Percentiles rank a stretch among this genome's conserved stretches.
Evolutionary conservation across 306 rosid genomes (phyloP).

Genomic region (Cicer bijugum): DNA sequence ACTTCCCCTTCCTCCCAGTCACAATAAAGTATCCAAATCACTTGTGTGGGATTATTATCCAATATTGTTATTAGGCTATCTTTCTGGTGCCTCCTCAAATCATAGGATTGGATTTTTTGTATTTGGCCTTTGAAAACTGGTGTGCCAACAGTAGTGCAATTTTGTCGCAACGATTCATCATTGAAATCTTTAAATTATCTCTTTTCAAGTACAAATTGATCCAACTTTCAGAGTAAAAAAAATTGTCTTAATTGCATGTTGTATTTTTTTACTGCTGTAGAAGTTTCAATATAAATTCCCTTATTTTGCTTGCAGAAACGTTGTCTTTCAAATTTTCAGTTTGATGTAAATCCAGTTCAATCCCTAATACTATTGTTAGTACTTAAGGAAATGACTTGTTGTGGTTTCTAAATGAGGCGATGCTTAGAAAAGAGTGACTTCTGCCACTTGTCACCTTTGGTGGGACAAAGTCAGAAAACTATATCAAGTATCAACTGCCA

Average conservation of each 20-base stretch:
- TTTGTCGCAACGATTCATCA: conserved; percentile 6
- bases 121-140: conserved; percentile 31
- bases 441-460: neutral
- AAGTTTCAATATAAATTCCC: conserved; percentile 24
- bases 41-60: conserved; percentile 14
- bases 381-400: conserved; percentile 19
- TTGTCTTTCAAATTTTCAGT: conserved; percentile 22
- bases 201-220: conserved; percentile 30
- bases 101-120: conserved; percentile 22
- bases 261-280: conserved; percentile 1
- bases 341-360: conserved; percentile 29
- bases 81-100: conserved; percentile 24
- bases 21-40: neutral
- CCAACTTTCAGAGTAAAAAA: conserved; percentile 24
- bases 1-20: conserved; percentile 9
- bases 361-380: neutral
- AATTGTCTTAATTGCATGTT: conserved; percentile 4
- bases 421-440: conserved; percentile 12
- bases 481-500: neutral
- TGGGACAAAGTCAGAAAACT: conserved; percentile 16
- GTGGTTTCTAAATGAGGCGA: conserved; percentile 25
- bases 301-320: conserved; percentile 13
- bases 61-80: conserved; percentile 12
- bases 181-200: conserved; percentile 3
- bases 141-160: conserved; percentile 19